These are phyloP conservation scores for Boletus barrowsii DNA, from an alignment of 768 basidiomycete genomes.

Conservation along the genomic window DNA sequence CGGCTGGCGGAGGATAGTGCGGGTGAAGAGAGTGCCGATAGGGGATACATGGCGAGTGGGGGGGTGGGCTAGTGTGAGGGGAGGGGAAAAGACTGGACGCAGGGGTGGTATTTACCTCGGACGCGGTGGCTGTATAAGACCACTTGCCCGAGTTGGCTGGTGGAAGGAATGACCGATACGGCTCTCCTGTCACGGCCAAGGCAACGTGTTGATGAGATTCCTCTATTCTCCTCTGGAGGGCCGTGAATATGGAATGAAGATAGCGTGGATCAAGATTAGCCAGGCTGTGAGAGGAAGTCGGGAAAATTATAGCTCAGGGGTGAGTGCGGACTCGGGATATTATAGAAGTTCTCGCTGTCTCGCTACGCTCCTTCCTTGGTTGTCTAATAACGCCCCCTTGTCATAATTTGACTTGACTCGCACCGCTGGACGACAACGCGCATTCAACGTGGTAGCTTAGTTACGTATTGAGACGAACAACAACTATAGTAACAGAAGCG, in stretches of 20 bases:
- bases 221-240: constrained; percentile 22
- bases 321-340: constrained; percentile 13
- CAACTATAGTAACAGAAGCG: not conserved
- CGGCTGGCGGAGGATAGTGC: constrained; percentile 35
- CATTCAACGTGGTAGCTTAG: constrained; percentile 23
- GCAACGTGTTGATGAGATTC: constrained; percentile 34
- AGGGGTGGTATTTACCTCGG: constrained; percentile 30
- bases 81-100: constrained; percentile 6
- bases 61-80: constrained; percentile 12
- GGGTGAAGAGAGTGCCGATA: constrained; percentile 32
- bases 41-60: constrained; percentile 24
- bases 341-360: constrained; percentile 9
- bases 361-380: not conserved
- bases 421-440: constrained; percentile 14
- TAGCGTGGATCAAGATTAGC: constrained; percentile 31
- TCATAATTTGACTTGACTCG: not conserved
- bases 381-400: constrained; percentile 1
- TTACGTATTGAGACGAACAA: constrained; percentile 26
- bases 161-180: constrained; percentile 26
- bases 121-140: constrained; percentile 32
- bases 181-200: constrained; percentile 31
- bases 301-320: constrained; percentile 19
- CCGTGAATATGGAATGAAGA: constrained; percentile 27
- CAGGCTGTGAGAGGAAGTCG: constrained; percentile 18
- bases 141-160: constrained; percentile 32